Conservation (phyloP, 345 rosid species). For the Eucalyptus tenuipes region DNA sequence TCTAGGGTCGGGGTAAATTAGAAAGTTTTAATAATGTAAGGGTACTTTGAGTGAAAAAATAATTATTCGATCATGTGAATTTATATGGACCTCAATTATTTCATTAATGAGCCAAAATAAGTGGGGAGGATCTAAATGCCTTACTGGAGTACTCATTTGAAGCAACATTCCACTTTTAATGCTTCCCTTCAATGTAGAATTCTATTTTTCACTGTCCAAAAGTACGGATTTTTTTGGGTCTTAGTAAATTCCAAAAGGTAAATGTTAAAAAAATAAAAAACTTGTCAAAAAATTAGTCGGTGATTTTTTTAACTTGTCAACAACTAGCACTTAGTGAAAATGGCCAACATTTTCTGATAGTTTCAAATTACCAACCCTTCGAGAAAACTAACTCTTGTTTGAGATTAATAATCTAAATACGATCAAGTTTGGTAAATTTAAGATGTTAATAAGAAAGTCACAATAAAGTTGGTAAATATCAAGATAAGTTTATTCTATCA, state of each 20-base stretch:
- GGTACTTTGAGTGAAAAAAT: neutral
- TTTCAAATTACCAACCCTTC: neutral
- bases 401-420: neutral
- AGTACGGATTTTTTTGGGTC: neutral
- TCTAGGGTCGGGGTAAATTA: neutral
- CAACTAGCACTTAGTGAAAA: neutral
- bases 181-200: neutral
- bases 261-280: neutral
- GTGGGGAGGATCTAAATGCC: neutral
- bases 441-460: neutral
- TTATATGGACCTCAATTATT: neutral
- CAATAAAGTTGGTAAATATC: neutral
- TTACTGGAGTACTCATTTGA: neutral
- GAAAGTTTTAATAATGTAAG: neutral
- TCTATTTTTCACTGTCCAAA: neutral
- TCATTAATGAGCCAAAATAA: neutral
- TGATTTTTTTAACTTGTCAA: neutral
- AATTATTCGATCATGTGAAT: neutral
- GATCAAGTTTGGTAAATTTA: neutral
- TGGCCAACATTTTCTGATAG: neutral
- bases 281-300: neutral
- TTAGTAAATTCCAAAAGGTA: neutral
- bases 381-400: neutral
- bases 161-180: neutral
- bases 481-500: neutral